Percentiles rank a stretch among this genome's conserved stretches.
These are phyloP conservation scores for Borealophlyctis nickersoniae DNA, from an alignment of 192 early-diverging fungal species.

Conservation along the genomic window DNA sequence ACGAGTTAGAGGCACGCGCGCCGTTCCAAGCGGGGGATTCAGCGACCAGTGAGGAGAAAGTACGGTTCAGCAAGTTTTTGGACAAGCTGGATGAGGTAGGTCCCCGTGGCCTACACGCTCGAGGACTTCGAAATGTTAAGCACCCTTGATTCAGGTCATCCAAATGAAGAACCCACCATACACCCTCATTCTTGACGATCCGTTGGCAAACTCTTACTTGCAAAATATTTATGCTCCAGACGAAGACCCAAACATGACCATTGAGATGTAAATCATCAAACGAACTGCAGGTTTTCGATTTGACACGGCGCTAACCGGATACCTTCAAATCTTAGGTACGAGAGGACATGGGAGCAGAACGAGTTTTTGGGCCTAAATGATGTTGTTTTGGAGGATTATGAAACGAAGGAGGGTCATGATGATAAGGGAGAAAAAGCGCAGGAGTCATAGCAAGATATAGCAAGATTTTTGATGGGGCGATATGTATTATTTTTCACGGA, in stretches of 20 bases:
- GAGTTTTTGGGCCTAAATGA: constrained; percentile 88
- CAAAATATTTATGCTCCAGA: constrained; percentile 92
- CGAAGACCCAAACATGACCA: constrained; percentile 88
- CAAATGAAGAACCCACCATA: constrained; percentile 37
- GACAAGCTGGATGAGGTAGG: constrained; percentile 64
- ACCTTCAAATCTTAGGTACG: constrained; percentile 49
- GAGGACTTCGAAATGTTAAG: constrained; percentile 15
- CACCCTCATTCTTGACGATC: constrained; percentile 87
- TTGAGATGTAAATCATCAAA: constrained; percentile 27
- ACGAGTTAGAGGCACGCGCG: constrained; percentile 68
- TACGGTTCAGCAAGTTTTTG: constrained; percentile 67
- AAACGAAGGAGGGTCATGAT: constrained; percentile 75
- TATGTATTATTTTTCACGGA: no score
- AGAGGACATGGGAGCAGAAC: constrained; percentile 85
- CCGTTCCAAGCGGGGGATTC: constrained; percentile 77
- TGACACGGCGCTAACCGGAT: neutral
- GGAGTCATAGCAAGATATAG: no score
- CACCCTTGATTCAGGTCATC: constrained; percentile 23
- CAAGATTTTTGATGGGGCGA: no score
- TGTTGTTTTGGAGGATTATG: constrained; percentile 71
- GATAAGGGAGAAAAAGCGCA: no score
- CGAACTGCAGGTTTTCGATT: no score
- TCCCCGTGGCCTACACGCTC: constrained; percentile 28
- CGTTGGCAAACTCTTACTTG: constrained; percentile 73
- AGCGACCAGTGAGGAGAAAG: constrained; percentile 44